phyloP scores from a whole-genome alignment of 345 rosid genomes.

The Cardamine chenopodiifolia region DNA sequence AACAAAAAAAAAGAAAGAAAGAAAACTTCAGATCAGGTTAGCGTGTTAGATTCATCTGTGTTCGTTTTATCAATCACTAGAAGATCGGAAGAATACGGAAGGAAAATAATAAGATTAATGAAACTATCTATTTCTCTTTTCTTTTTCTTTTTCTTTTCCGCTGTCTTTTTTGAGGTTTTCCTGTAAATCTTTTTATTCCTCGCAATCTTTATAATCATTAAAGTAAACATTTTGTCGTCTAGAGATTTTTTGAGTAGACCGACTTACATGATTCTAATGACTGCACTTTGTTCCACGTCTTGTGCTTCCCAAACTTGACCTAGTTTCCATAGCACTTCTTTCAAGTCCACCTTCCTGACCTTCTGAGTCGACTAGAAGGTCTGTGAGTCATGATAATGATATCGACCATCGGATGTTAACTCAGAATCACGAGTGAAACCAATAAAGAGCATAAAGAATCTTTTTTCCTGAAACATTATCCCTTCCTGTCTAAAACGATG shows the following conservation, averaged over 20 bases:
- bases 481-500: constrained; percentile 6
- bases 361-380: constrained; percentile 2
- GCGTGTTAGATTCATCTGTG: constrained; percentile 30
- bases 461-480: constrained; percentile 1
- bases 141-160: background rate
- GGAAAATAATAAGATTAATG: background rate
- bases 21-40: constrained; percentile 30
- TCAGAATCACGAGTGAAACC: background rate
- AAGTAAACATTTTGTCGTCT: constrained; percentile 36
- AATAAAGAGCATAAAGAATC: background rate
- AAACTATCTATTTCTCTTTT: constrained; percentile 25
- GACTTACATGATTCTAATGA: constrained; percentile 41
- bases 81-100: constrained; percentile 33
- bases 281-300: constrained; percentile 44
- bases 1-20: constrained; percentile 4
- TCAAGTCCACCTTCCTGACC: background rate
- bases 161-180: background rate
- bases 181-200: constrained; percentile 19
- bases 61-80: constrained; percentile 28
- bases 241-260: constrained; percentile 33
- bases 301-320: constrained; percentile 39
- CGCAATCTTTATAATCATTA: constrained; percentile 35
- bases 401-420: background rate
- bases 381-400: background rate
- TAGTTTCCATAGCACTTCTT: constrained; percentile 14